Conservation (phyloP, 495 filamentous ascomycete species). For the Neurospora pannonica region DNA sequence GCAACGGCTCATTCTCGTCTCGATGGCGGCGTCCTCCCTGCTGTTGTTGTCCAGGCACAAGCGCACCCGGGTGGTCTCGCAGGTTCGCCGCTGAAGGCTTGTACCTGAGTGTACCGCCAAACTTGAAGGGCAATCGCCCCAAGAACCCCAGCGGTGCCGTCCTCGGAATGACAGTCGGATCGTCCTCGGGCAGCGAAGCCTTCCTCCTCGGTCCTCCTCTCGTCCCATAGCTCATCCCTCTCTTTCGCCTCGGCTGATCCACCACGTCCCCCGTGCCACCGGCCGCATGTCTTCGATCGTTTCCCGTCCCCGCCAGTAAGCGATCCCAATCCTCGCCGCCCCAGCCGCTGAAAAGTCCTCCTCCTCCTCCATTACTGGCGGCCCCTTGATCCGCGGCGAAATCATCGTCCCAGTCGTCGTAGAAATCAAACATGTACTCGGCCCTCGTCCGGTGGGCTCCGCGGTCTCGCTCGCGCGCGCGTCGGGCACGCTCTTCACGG, state of each 20-base stretch:
- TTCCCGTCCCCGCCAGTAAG: constrained; percentile 67
- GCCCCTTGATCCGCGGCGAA: constrained; percentile 42
- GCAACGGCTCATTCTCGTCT: constrained; percentile 63
- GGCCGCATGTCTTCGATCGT: constrained; percentile 23
- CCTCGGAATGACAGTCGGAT: constrained; percentile 86
- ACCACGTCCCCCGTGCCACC: constrained; percentile 29
- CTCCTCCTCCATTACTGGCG: constrained; percentile 13
- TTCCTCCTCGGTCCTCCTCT: constrained; percentile 59
- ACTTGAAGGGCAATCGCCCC: constrained; percentile 72
- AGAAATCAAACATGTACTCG: constrained; percentile 90
- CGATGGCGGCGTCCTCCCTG: constrained; percentile 37
- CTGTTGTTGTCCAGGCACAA: constrained; percentile 23
- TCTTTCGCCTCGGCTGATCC: constrained; percentile 62
- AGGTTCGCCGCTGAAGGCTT: constrained; percentile 85
- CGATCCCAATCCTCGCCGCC: constrained; percentile 72
- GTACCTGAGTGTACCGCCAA: constrained; percentile 76
- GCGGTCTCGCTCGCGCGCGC: constrained; percentile 46
- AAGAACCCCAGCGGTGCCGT: constrained; percentile 82
- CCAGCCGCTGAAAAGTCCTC: constrained; percentile 55
- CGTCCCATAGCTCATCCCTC: constrained; percentile 85
- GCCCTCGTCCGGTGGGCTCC: constrained; percentile 50
- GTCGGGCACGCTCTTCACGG: constrained; percentile 63
- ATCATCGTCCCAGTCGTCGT: constrained; percentile 92
- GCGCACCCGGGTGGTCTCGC: constrained; percentile 68
- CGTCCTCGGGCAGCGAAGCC: constrained; percentile 50